Base-by-base conservation (phyloP, 2,329 filamentous ascomycete genomes). In the Botrytis hyacinthi region DNA sequence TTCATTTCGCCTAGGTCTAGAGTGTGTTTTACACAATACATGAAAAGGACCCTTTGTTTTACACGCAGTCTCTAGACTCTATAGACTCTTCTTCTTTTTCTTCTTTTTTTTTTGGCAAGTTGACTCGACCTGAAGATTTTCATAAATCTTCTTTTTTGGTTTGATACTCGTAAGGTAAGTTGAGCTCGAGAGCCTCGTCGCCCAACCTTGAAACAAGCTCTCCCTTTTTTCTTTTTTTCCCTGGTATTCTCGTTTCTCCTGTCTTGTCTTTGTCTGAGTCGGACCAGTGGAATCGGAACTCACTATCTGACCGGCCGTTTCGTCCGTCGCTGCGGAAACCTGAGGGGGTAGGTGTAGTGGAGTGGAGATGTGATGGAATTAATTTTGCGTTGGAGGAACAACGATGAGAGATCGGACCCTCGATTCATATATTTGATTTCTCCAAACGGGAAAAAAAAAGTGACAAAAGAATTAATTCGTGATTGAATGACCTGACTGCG, bases 301-400 rank as follows among this genome's bases (percentile, higher is more conserved):
- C 32, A 5, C 16, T 14, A 68, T 68, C 63, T 51, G 63, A 67
- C 44, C 44, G 65, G 26, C 26, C 46, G 35, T 57, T 57, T 35
- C 35, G 65, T 57, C n/a, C 65, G 65, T 68, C 65, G 65, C 46
- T 26, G 65, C 46, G 65, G 65, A 68, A 68, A 68, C 65, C 65
- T 40, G 65, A 54, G 46, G 65, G 48, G 66, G 16, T 16, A 35
- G 42, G 46, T 57, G 48, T 51, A 32, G 35, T 42, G 35, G n/a
- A 42, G n/a, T 66, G n/a, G 62, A 54, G 42, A 32, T 32, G 16
- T 35, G 59, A 61, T 61, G 32, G 32, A 12, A 37, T 65, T 54
- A 69, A 69, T 69, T 37, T 69, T 69, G 66, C 48, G 66, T 69
- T 69, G 66, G 48, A 12, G 66, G 66, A 69, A 42, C 66, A 57